Base-by-base conservation (phyloP, 208 protist genomes). In the Crithidia bombi region DNA sequence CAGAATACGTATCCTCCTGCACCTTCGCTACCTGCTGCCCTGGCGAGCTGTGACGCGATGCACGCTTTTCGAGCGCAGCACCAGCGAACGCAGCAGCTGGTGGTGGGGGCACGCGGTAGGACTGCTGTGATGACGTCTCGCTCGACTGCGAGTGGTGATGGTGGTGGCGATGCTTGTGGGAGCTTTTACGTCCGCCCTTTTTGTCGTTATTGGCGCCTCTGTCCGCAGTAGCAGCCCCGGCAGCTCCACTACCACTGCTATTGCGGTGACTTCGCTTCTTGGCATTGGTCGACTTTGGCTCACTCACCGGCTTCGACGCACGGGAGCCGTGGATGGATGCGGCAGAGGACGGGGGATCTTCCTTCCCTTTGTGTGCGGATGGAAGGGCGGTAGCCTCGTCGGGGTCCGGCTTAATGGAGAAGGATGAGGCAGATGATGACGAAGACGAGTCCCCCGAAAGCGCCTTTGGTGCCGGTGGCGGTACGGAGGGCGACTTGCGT, bases 311-410 rank as follows among this genome's bases (percentile, higher is more conserved):
- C n/a, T 72, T 55, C 15, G 38, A 39, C 25, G 5, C 25, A 38
- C 56, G 59, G 12, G 68, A 69, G 32, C 69, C 74, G 46, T 58
- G 32, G 10, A 69, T 30, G 39, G 47, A 67, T 7, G 44, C 61
- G 4, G 23, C 51, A 21, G 65, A 41, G 10, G 75, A 69, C 1
- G 49, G 28, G 12, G 50, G 28, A 5, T 23, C 52, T 28, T 67
- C 50, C 28, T 47, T 51, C 2, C 33, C 56, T 41, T 28, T 64
- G 5, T 17, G n/a, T 2, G 28, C 46, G 2, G 65, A 50, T 11
- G 71, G 71, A 0, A 75, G 71, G 2, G 66, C 63, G 11, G 80
- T 85, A 1, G 51, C 66, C 19, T 68, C 54, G 47, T 85, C 80
- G 1, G 75, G n/a, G 15, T 85, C 80, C 30, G 69, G 67, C 17